Evolutionary conservation across 306 rosid genomes (phyloP).

Genomic region (Cucurbita pepo): DNA sequence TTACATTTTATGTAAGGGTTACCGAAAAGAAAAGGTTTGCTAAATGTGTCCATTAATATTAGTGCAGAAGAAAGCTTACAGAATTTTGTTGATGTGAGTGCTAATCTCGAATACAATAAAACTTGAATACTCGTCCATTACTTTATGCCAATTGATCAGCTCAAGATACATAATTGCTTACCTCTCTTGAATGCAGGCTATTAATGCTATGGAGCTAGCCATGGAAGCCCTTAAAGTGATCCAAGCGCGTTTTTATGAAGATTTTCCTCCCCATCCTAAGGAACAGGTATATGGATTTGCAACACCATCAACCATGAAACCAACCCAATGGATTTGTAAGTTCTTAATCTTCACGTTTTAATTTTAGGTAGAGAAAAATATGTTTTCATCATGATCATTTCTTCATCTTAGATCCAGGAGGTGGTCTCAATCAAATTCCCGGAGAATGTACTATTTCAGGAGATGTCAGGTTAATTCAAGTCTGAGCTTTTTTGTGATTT

Average conservation of each 20-base stretch:
- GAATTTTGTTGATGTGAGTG: neutral
- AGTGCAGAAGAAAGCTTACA: neutral
- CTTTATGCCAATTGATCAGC: neutral
- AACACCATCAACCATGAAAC: conserved; percentile 94
- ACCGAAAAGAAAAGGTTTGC: neutral
- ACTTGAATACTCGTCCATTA: neutral
- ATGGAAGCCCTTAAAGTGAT: conserved; percentile 89
- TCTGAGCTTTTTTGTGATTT: neutral
- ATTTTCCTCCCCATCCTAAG: conserved; percentile 87
- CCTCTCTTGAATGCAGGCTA: conserved; percentile 38
- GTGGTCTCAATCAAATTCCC: conserved; percentile 94
- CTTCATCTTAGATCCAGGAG: conserved; percentile 63
- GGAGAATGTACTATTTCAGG: conserved; percentile 85
- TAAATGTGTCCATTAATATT: no score
- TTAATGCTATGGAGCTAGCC: conserved; percentile 74
- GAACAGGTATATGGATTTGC: conserved; percentile 75
- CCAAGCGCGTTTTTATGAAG: conserved; percentile 55
- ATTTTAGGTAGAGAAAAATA: neutral
- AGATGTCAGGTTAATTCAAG: conserved; percentile 64
- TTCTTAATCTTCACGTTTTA: conserved; percentile 1
- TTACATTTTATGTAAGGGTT: neutral
- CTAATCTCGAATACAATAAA: neutral
- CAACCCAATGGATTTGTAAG: conserved; percentile 97
- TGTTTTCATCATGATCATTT: neutral
- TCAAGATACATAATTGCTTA: neutral